Conservation (phyloP, 768 basidiomycete species). For the Clavaria fumosa region DNA sequence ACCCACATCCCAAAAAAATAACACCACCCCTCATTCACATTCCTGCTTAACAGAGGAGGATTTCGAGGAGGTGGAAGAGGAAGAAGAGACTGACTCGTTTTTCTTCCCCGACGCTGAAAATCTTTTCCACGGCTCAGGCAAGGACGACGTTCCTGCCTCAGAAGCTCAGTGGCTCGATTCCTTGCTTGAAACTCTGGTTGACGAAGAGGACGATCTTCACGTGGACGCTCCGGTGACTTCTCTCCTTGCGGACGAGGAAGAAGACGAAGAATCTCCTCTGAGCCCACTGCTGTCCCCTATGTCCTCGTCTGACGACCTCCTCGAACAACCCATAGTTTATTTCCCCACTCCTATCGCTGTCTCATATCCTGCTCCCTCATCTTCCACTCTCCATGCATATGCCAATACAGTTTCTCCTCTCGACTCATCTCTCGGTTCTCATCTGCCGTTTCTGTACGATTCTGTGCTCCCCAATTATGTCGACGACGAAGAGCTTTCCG, state of each 20-base stretch:
- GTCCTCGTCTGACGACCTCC: slow-evolving; percentile 66
- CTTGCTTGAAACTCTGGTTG: slow-evolving; percentile 55
- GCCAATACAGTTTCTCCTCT: slow-evolving; percentile 18
- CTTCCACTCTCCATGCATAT: slow-evolving; percentile 36
- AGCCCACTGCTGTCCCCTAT: slow-evolving; percentile 57
- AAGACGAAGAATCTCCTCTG: slow-evolving; percentile 47
- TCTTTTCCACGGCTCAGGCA: slow-evolving; percentile 24
- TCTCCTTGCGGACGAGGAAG: slow-evolving; percentile 30
- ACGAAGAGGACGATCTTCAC: slow-evolving; percentile 49
- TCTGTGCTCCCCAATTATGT: slow-evolving; percentile 53
- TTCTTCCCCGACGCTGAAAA: slow-evolving; percentile 68
- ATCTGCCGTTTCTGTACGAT: slow-evolving; percentile 23
- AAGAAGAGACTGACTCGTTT: slow-evolving; percentile 51
- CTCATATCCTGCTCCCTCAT: slow-evolving; percentile 42
- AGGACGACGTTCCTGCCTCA: slow-evolving; percentile 28
- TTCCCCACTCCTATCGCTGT: slow-evolving; percentile 33
- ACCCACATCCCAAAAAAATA: slow-evolving; percentile 15
- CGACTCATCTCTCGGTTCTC: slow-evolving; percentile 25
- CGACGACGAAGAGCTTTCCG: slow-evolving; percentile 51
- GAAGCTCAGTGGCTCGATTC: slow-evolving; percentile 79
- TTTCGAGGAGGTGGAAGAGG: slow-evolving; percentile 34
- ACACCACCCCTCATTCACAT: slow-evolving; percentile 8
- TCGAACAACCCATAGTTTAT: slow-evolving; percentile 30
- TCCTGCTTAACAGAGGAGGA: slow-evolving; percentile 26
- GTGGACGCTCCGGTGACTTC: slow-evolving; percentile 31